Conservation (phyloP, 139 green algal genomes). For the Deuterostichococcus epilithicus region DNA sequence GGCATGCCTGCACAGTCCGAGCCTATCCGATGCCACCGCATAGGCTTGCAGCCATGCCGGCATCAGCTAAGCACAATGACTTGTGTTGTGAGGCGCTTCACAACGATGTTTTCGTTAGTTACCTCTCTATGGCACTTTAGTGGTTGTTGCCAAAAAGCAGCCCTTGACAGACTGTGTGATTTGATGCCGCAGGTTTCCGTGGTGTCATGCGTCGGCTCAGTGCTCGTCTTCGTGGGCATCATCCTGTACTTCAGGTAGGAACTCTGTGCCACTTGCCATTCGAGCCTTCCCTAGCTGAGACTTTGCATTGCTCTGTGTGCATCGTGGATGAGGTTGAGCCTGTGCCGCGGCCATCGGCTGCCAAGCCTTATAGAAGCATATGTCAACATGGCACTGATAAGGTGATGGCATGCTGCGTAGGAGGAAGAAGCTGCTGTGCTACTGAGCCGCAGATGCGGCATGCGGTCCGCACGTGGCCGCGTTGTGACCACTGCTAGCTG, state of each 20-base stretch:
- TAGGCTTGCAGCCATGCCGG: not conserved
- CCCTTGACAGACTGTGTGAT: not conserved
- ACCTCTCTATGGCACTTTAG: not conserved
- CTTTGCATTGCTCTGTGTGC: too few relatives aligned
- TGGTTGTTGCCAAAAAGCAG: not conserved
- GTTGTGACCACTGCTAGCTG: too few relatives aligned
- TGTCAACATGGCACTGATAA: too few relatives aligned
- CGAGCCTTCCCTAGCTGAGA: too few relatives aligned
- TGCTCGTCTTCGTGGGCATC: conserved; percentile 17
- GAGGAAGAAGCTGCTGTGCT: conserved; percentile 11
- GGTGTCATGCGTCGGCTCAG: conserved; percentile 2
- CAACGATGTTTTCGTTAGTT: not conserved
- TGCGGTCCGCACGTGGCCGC: too few relatives aligned
- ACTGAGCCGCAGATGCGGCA: too few relatives aligned
- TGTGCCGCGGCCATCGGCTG: too few relatives aligned
- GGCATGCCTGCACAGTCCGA: too few relatives aligned
- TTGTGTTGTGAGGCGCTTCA: not conserved
- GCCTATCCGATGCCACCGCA: not conserved
- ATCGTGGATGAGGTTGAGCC: too few relatives aligned
- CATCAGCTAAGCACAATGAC: not conserved
- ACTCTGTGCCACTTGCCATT: not conserved
- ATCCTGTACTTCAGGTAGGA: conserved; percentile 6
- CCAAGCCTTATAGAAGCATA: too few relatives aligned
- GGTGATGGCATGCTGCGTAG: too few relatives aligned
- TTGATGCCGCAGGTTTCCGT: conserved; percentile 9